Conservation (phyloP, 1,139 yeast species). For the Scheffersomyces segobiensis region DNA sequence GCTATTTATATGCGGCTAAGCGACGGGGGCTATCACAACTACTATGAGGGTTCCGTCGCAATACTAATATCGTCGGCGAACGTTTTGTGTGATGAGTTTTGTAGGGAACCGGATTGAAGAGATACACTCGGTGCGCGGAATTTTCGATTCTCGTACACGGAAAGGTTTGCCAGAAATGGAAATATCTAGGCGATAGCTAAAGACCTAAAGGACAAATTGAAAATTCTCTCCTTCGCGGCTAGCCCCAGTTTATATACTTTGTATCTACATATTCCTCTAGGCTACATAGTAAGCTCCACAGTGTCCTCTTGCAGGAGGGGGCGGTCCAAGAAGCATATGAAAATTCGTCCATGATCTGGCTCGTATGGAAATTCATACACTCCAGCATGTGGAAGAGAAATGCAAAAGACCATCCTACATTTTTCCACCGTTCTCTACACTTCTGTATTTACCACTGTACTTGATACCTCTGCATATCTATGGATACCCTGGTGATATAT, state of each 20-base stretch:
- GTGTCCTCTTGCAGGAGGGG: not conserved
- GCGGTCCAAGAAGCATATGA: not conserved
- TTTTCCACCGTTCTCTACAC: no score
- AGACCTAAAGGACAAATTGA: not conserved
- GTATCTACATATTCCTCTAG: not conserved
- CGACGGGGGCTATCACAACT: not conserved
- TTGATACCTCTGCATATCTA: not conserved
- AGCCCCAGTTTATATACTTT: not conserved
- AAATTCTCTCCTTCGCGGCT: not conserved
- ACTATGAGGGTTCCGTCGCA: not conserved
- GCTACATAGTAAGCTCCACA: not conserved
- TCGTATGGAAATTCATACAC: not conserved
- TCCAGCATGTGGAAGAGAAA: not conserved
- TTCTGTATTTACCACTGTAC: not conserved
- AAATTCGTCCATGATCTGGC: not conserved
- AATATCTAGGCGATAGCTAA: not conserved
- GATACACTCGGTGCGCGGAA: not conserved
- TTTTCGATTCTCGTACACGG: not conserved
- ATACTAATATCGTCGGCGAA: not conserved
- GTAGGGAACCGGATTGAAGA: not conserved
- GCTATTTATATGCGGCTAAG: not conserved
- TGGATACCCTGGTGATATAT: not conserved
- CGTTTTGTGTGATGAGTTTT: not conserved
- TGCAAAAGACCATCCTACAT: not conserved
- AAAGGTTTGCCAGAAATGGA: not conserved